Evolutionary conservation across 768 basidiomycete genomes (phyloP), one percentile per base, ranked within the genome.

Genomic region (Mycena maculata): DNA sequence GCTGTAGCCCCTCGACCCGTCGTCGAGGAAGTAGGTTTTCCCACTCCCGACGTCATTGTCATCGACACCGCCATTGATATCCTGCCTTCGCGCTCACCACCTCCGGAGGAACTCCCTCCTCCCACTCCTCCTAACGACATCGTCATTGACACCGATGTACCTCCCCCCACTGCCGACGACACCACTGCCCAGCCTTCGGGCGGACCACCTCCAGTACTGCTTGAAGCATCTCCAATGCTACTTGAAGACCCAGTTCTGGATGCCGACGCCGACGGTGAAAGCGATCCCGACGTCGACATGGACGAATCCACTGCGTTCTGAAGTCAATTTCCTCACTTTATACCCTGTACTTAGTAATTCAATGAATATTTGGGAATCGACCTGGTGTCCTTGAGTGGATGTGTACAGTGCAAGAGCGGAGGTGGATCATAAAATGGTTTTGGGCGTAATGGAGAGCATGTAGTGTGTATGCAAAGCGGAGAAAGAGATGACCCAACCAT

Each of bases 381-480:
- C 60, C 28, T 58, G 54, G 13, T 31, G 65, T 61, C 18, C 8
- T 36, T 36, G 28, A 47, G 53, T 52, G 56, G 42, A 36, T 31
- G 45, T 31, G 45, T 48, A 44, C 52, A 55, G 49, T 10, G 25
- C 44, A 2, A n/a, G n/a, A n/a, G n/a, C n/a, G 23, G 12, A 15
- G 57, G 45, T 68, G 50, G 57, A 59, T 63, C 67, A 63, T 68
- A 63, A 60, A 27, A 7, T 52, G 61, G 60, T 59, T 63, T 68
- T 47, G 60, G 67, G 67, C 67, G 57, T 58, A 63, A 68, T 58
- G 63, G 44, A 62, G 39, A 63, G 61, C 61, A 63, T 67, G 57
- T 63, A 68, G 47, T 60, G 56, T 68, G 54, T 68, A 60, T 68
- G 67, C 67, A 68, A 55, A 68, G 67, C 67, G 30, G 52, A 49